Evolutionary conservation across 176 grass and related monocot species (phyloP).

Genomic region (Puya raimondii): DNA sequence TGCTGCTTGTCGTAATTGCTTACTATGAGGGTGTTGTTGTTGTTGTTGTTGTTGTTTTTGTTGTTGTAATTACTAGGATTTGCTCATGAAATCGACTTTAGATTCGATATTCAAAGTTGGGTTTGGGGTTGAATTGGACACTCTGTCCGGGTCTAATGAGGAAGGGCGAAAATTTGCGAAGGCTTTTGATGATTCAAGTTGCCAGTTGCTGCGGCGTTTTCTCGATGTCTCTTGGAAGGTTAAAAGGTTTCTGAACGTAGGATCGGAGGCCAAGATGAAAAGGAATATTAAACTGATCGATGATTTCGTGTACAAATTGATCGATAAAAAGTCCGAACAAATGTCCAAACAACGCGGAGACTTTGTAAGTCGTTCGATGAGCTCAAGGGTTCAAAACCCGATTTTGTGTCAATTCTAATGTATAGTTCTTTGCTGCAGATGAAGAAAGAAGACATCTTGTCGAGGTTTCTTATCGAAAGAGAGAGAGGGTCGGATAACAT

Average conservation of each 20-base stretch:
- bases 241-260: constrained; percentile 48
- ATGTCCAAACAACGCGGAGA: neutral
- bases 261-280: constrained; percentile 58
- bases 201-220: constrained; percentile 37
- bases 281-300: constrained; percentile 39
- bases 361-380: constrained; percentile 3
- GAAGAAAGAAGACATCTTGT: constrained; percentile 67
- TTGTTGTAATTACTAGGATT: constrained; percentile 11
- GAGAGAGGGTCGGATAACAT: constrained; percentile 28
- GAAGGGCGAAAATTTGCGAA: constrained; percentile 37
- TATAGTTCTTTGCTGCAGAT: constrained; percentile 15
- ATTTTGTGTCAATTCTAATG: neutral
- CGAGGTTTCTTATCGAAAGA: constrained; percentile 50
- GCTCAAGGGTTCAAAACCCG: neutral
- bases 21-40: neutral
- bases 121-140: constrained; percentile 45
- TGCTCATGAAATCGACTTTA: constrained; percentile 60
- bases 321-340: constrained; percentile 9
- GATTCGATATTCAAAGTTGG: constrained; percentile 71
- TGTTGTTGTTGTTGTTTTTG: too few relatives aligned
- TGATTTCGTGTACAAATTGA: constrained; percentile 44
- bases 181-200: constrained; percentile 66
- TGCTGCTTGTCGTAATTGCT: neutral
- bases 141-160: constrained; percentile 22
- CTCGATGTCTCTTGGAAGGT: constrained; percentile 58